Evolutionary conservation across 495 filamentous ascomycete species (phyloP), one percentile per base, ranked within the genome.

Genomic region (Pseudoneurospora amorphoporcata): DNA sequence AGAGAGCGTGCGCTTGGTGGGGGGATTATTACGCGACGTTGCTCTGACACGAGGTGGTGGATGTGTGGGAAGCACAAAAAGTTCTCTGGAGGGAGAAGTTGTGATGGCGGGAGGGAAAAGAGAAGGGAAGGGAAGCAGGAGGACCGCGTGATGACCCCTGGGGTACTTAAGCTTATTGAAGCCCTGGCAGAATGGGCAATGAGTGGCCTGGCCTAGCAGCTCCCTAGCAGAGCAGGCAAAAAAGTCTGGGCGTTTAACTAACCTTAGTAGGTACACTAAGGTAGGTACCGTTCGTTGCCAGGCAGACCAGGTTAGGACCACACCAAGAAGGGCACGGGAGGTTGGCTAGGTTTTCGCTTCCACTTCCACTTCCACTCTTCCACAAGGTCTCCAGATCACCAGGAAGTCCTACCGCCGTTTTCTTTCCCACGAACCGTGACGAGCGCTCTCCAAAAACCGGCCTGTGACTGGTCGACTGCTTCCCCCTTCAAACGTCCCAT

Each of bases 21-120:
- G 61, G 65, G 37, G 41, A 73, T 73, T 74, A 79, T 78, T 78
- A 77, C 75, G 73, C 69, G 73, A 76, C 53, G 53, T 7, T 76
- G 77, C 72, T 74, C 77, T 72, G 74, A 76, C 75, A 77, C 73
- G 53, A 65, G 53, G 53, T 65, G 29, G 14, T 65, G 76, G 77
- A 29, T n/a, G 77, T 75, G 68, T 75, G 75, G 72, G 68, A 73
- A 78, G 78, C 72, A 71, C 74, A 76, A 68, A 73, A 73, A 71
- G 71, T 70, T 76, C 74, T 76, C 77, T 72, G 65, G 7, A 72
- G 71, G 37, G 83, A 82, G 74, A 87, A 84, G 80, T 39, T 71
- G 61, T 68, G 58, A 71, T 58, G 70, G 75, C 69, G 73, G 72
- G 73, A 73, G 75, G 73, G 71, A 65, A 75, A 71, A 61, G 38